Evolutionary conservation across 257 asterid genomes (phyloP).

Genomic region (Lavandula angustifolia): DNA sequence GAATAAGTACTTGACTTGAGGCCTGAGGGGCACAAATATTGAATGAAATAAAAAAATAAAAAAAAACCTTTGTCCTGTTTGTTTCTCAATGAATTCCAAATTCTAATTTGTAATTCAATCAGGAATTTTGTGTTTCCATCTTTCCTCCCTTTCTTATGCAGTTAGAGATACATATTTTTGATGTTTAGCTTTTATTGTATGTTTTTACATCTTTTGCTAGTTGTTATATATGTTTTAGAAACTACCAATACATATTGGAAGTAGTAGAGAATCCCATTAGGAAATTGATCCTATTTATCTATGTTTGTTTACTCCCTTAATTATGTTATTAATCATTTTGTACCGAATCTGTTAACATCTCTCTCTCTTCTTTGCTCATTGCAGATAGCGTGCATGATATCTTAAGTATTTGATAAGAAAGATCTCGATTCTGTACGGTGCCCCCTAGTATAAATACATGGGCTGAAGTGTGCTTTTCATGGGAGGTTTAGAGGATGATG

Average conservation of each 20-base stretch:
- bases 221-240: too few species aligned
- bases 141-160: too few species aligned
- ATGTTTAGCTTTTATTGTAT: too few species aligned
- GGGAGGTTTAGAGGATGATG: constrained; percentile 89
- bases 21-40: neutral
- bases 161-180: too few species aligned
- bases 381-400: constrained; percentile 24
- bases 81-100: neutral
- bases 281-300: neutral
- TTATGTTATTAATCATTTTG: constrained; percentile 2
- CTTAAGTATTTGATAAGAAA: constrained; percentile 28
- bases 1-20: neutral
- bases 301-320: constrained; percentile 1
- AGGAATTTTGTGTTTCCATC: neutral
- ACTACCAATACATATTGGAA: too few species aligned
- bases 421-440: constrained; percentile 30
- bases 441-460: constrained; percentile 48
- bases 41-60: neutral
- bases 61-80: neutral
- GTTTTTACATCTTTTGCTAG: too few species aligned
- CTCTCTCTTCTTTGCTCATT: constrained; percentile 14
- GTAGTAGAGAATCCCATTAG: neutral
- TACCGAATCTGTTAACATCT: neutral
- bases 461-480: constrained; percentile 84
- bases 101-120: neutral